Percentiles rank a stretch among this genome's conserved stretches.
Evolutionary conservation across 192 early-diverging fungal genomes (phyloP).

Genomic region (Phycomyces nitens): DNA sequence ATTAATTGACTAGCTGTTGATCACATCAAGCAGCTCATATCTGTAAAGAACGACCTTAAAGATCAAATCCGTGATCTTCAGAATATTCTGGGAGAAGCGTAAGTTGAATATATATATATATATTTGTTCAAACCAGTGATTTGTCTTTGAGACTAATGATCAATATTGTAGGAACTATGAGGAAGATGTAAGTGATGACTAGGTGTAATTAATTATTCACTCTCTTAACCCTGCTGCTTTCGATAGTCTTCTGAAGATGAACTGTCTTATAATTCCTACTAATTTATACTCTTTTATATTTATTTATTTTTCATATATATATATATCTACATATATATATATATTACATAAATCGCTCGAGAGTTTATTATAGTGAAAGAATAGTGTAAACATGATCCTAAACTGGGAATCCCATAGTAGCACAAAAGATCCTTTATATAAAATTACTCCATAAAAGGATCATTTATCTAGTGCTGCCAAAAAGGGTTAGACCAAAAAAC

Average conservation of each 20-base stretch:
- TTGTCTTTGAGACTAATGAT: no score
- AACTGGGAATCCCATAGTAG: no score
- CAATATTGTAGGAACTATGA: slow-evolving; percentile 24
- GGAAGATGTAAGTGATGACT: slow-evolving; percentile 25
- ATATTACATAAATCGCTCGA: no score
- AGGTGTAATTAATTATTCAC: neutral
- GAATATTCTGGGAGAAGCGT: slow-evolving; percentile 44
- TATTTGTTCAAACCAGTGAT: neutral
- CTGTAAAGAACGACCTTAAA: slow-evolving; percentile 58
- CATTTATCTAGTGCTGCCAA: no score
- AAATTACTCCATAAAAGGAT: no score
- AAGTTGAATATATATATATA: slow-evolving; percentile 25
- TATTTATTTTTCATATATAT: no score
- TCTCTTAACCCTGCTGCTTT: neutral
- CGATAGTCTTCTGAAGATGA: slow-evolving; percentile 36
- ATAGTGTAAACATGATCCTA: no score
- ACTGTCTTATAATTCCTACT: slow-evolving; percentile 19
- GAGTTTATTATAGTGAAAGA: no score
- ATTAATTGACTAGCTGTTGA: no score
- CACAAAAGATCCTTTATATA: no score
- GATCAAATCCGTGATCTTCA: slow-evolving; percentile 49
- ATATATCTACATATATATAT: no score
- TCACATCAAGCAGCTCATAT: slow-evolving; percentile 67
- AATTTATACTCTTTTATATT: neutral
- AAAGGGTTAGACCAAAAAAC: no score